Base-by-base conservation (phyloP, 2,329 filamentous ascomycete species). In the Periconia sp. region DNA sequence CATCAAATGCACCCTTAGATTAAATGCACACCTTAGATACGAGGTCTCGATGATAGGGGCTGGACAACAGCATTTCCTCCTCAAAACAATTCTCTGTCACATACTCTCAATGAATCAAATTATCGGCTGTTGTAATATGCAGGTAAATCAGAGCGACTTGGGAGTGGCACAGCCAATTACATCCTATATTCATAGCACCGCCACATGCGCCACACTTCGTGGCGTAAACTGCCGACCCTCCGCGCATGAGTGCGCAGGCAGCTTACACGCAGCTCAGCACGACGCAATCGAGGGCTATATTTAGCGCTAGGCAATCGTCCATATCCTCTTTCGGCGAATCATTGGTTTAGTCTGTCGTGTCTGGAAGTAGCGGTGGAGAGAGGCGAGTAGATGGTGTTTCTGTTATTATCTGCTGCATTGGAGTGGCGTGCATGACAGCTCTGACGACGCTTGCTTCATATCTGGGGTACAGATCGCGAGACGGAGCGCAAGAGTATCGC, bases 231-330 rank as follows among this genome's bases (percentile, higher is more conserved):
- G 22, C 23, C 15, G 30, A 19, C 24, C 17, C 10, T 24, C 17
- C 17, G 32, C 35, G 35, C 35, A 29, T 21, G 33, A 34, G 28
- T 32, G 28, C 18, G 35, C 34, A 25, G 34, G 29, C 35, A 33
- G 34, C 41, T 44, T 17, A 43, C 40, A 22, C 41, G 36, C 35
- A 44, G 23, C 30, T 32, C 29, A 17, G 29, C 29, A 6, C 29
- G 11, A 15, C 16, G 40, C 40, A 42, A 21, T 30, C 26, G 16
- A 17, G 12, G 23, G 13, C 41, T 36, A 37, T 28, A 34, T 38
- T 38, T 44, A 34, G 35, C n/a, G 21, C 30, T 15, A 39, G 35
- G 41, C 35, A 35, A 29, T 34, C 23, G 15, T 44, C 30, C 8
- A 25, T 26, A 24, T 29, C 35, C 35, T 25, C 10, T 38, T 39